Conservation (phyloP, 2,329 filamentous ascomycete genomes). For the Bipolaris oryzae region DNA sequence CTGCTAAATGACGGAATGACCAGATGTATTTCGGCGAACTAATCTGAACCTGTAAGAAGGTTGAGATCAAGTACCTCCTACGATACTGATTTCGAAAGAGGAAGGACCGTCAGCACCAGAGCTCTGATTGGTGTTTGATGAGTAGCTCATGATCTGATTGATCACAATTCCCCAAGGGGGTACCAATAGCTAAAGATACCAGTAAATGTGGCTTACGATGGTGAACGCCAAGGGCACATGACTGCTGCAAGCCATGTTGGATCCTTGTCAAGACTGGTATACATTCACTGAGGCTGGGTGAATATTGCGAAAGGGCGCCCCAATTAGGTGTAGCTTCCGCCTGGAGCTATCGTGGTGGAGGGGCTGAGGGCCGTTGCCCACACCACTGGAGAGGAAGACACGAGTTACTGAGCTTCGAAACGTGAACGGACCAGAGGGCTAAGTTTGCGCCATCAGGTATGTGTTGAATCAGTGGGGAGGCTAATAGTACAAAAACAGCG, state of each 20-base stretch:
- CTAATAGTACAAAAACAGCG: slow-evolving; percentile 44
- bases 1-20: slow-evolving; percentile 20
- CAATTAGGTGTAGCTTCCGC: slow-evolving; percentile 33
- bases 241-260: slow-evolving; percentile 32
- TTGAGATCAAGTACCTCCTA: slow-evolving; percentile 18
- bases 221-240: slow-evolving; percentile 32
- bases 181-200: slow-evolving; percentile 30
- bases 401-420: slow-evolving; percentile 36
- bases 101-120: slow-evolving; percentile 22
- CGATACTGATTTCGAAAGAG: slow-evolving; percentile 22
- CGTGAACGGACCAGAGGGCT: slow-evolving; percentile 28
- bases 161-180: slow-evolving; percentile 27
- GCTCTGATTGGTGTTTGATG: slow-evolving; percentile 38
- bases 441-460: slow-evolving; percentile 30
- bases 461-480: slow-evolving; percentile 25
- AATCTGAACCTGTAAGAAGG: slow-evolving; percentile 18
- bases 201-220: slow-evolving; percentile 28
- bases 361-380: slow-evolving; percentile 41
- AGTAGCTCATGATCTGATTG: slow-evolving; percentile 30
- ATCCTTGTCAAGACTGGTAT: slow-evolving; percentile 29
- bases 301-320: slow-evolving; percentile 24
- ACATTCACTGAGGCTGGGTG: slow-evolving; percentile 17
- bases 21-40: slow-evolving; percentile 17
- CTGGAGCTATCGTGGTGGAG: slow-evolving; percentile 29
- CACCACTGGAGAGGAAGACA: slow-evolving; percentile 31